A percentile compares a stretch with the other conserved stretches of the same genome.
Evolutionary conservation across 768 basidiomycete genomes (phyloP).

Genomic region (Gymnopilus dilepis): DNA sequence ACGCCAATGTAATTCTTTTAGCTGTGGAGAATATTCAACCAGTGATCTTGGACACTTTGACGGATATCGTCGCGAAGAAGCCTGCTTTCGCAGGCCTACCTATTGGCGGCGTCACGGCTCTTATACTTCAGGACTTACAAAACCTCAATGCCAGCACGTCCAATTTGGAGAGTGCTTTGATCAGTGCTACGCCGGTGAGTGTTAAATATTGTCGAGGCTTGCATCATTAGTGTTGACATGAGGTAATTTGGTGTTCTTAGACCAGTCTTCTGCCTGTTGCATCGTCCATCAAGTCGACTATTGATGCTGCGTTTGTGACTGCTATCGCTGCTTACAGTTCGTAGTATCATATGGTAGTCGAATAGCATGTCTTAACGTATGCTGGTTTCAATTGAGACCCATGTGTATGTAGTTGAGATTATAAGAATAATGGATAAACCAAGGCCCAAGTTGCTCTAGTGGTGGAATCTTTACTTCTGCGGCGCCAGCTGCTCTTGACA

Average conservation of each 20-base stretch:
- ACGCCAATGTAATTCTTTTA: constrained; percentile 30
- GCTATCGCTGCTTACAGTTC: constrained; percentile 32
- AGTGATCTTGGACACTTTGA: constrained; percentile 29
- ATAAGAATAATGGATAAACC: no score
- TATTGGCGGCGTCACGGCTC: constrained; percentile 33
- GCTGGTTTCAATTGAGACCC: no score
- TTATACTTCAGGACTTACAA: constrained; percentile 35
- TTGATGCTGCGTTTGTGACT: constrained; percentile 30
- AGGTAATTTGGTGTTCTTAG: no score
- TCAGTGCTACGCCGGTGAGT: constrained; percentile 33
- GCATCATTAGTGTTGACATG: no score
- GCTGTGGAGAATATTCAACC: constrained; percentile 32
- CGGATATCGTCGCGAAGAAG: constrained; percentile 29
- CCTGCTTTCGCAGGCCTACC: constrained; percentile 35
- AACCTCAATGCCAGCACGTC: constrained; percentile 27
- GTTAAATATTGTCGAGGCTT: no score
- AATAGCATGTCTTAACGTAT: no score
- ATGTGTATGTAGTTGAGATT: no score
- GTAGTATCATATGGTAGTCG: no score
- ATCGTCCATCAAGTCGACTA: constrained; percentile 18
- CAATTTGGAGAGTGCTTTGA: constrained; percentile 30
- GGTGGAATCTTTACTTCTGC: no score
- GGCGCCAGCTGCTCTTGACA: no score
- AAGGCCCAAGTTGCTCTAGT: no score
- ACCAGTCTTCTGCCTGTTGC: no score